Conservation (phyloP, 805 yeast genomes). For the Spathaspora girioi region DNA sequence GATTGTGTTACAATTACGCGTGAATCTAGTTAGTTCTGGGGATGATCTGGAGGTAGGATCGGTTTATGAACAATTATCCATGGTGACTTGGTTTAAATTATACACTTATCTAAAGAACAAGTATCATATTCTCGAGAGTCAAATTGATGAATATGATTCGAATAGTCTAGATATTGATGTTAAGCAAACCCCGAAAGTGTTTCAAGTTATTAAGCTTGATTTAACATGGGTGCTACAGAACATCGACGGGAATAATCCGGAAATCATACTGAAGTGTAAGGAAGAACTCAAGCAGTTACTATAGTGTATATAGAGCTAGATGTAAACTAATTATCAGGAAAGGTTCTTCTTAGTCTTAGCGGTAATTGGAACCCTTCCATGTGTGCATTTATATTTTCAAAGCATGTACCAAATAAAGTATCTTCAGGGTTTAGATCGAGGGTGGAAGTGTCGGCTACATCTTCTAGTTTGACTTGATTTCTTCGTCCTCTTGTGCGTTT, state of each 20-base stretch:
- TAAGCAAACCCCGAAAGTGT: slow-evolving; percentile 1
- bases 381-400: not conserved
- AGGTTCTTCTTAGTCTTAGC: not conserved
- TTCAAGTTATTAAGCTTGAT: not conserved
- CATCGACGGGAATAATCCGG: not conserved
- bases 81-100: not conserved
- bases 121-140: slow-evolving; percentile 3
- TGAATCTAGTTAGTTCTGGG: not conserved
- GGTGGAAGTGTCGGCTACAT: not conserved
- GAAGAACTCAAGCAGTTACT: not conserved
- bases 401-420: not conserved
- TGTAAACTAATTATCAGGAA: not conserved
- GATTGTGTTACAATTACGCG: not conserved
- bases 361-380: slow-evolving; percentile 1
- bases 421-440: not conserved
- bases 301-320: not conserved
- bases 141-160: slow-evolving; percentile 3
- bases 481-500: not conserved
- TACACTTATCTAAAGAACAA: not conserved
- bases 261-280: not conserved
- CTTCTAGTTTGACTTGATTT: not conserved
- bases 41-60: not conserved
- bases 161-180: not conserved
- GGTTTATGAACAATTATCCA: not conserved
- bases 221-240: not conserved